phyloP scores from a whole-genome alignment of 495 filamentous ascomycete species.

The Rhypophila decipiens region DNA sequence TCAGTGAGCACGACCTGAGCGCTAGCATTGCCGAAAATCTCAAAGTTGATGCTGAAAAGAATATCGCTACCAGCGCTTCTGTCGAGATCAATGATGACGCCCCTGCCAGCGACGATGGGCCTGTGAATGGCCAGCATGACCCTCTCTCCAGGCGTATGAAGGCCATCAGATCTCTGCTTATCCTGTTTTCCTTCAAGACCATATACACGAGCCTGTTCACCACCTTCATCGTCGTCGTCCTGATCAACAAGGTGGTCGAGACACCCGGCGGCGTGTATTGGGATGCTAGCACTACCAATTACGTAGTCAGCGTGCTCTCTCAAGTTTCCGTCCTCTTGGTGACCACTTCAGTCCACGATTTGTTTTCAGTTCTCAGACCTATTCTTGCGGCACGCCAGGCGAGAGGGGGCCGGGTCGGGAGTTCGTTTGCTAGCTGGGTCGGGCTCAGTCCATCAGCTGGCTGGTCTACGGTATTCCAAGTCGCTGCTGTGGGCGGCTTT shows the following conservation, averaged over 20 bases:
- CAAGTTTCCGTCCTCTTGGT: constrained; percentile 6
- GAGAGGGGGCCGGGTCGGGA: no score
- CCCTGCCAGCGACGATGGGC: not conserved
- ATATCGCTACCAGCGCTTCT: no score
- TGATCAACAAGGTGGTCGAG: constrained; percentile 3
- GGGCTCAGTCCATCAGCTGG: constrained; percentile 1
- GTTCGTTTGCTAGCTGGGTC: constrained; percentile 4
- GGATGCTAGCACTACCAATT: constrained; percentile 11
- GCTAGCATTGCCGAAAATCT: no score
- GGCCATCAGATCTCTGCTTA: not conserved
- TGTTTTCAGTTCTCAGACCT: constrained; percentile 3
- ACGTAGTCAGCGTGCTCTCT: constrained; percentile 7
- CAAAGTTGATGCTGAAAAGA: no score
- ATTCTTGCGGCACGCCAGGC: not conserved
- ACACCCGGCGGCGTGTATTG: constrained; percentile 3
- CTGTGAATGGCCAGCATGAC: not conserved
- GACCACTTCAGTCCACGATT: not conserved
- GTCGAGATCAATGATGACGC: not conserved
- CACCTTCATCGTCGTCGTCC: constrained; percentile 9
- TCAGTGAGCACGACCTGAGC: no score
- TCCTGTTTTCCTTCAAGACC: not conserved
- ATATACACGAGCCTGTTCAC: constrained; percentile 1
- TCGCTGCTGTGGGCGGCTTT: constrained; percentile 2
- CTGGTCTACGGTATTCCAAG: constrained; percentile 7
- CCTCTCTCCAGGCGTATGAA: not conserved